Base-by-base conservation (phyloP, 306 rosid species). In the Ammopiptanthus mongolicus region DNA sequence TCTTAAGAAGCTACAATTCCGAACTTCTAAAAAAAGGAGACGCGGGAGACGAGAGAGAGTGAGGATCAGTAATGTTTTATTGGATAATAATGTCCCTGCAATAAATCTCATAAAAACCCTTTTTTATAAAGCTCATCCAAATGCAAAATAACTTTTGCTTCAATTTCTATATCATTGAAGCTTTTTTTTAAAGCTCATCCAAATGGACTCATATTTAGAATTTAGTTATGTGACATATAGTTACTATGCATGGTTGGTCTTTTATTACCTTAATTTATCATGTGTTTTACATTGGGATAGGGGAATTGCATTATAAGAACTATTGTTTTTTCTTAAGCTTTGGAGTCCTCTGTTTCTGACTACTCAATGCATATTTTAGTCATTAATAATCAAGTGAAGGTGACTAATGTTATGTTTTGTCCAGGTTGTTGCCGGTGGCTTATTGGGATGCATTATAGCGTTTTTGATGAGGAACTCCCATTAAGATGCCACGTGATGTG, bases 381-480 rank as follows among this genome's bases (percentile, higher is more conserved):
- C 23, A 39, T 34, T 48, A 25, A 56, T 25, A 57, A 31, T 9
- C 69, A 22, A 13, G 63, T 48, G 10, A 33, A 23, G 55, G 28
- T 15, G 65, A 37, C 46, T 6, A 5, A 36, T 55, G 21, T 82
- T 56, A 14, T 65, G 29, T 65, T 48, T 67, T 59, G 29, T 55
- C 15, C 87, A 93, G 97, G 98, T 91, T 83, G 63, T 67, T 83
- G 93, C 93, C 13, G 98, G 98, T 74, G 89, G 93, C 34, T 13
- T 94, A 59, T 42, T 90, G 84, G 98, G 98, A 69, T 88, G 91
- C 83, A 8, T 86, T 63, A 73, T 94, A 56, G 94, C 96, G 8
- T 82, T 69, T 78, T 70, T 91, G 23, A 84, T 81, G 84, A 79
- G 80, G 63, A 82, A 39, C 39, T 56, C 83, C 58, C 41, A 53